These are phyloP conservation scores for Hanseniaspora singularis DNA, from an alignment of 805 yeast genomes.

Conservation along the genomic window DNA sequence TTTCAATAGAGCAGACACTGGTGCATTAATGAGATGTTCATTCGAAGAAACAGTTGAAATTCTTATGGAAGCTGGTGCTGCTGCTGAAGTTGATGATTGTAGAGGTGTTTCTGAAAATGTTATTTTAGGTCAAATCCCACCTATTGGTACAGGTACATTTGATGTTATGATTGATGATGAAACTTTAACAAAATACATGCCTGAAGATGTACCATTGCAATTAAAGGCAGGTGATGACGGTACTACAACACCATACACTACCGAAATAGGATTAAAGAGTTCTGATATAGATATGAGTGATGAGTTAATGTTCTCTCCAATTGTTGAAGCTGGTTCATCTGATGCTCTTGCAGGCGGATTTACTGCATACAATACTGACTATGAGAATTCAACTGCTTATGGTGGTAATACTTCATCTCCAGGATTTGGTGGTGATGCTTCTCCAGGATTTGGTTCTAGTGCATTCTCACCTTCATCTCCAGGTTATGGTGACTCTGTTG, in stretches of 20 bases:
- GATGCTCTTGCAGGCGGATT: slow-evolving; percentile 71
- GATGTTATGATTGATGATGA: slow-evolving; percentile 91
- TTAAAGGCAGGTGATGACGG: slow-evolving; percentile 39
- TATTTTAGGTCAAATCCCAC: slow-evolving; percentile 95
- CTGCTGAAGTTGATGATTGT: slow-evolving; percentile 96
- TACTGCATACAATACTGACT: slow-evolving; percentile 70
- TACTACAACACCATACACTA: slow-evolving; percentile 84
- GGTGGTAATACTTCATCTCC: slow-evolving; percentile 52
- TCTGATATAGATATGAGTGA: slow-evolving; percentile 52
- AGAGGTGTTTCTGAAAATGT: slow-evolving; percentile 97
- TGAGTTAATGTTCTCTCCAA: slow-evolving; percentile 83
- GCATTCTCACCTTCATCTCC: slow-evolving; percentile 80
- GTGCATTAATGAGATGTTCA: slow-evolving; percentile 98
- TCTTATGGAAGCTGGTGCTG: slow-evolving; percentile 92
- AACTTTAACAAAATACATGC: slow-evolving; percentile 47
- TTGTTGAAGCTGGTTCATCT: slow-evolving; percentile 71
- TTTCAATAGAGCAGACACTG: slow-evolving; percentile 95
- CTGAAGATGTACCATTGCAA: slow-evolving; percentile 25
- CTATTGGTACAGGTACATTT: slow-evolving; percentile 96
- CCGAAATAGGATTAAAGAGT: slow-evolving; percentile 46
- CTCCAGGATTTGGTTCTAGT: slow-evolving; percentile 62
- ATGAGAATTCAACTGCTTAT: slow-evolving; percentile 47
- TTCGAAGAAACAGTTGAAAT: slow-evolving; percentile 99
- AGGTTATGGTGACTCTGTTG: slow-evolving; percentile 48
- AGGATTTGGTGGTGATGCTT: slow-evolving; percentile 41